These are phyloP conservation scores for Coemansia interrupta DNA, from an alignment of 192 early-diverging fungal genomes.

Conservation along the genomic window DNA sequence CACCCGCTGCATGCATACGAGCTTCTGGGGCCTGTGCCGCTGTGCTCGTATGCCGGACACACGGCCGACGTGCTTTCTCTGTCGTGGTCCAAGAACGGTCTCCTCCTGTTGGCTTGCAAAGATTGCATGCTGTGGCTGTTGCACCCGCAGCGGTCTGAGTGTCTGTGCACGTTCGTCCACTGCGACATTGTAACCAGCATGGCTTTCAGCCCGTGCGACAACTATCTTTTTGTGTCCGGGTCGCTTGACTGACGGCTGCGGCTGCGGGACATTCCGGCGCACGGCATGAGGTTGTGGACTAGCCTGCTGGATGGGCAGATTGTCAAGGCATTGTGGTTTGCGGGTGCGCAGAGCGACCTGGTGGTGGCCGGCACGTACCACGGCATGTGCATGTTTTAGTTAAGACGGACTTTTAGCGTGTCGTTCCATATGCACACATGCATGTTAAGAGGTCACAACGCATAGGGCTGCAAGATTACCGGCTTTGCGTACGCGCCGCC, in stretches of 20 bases:
- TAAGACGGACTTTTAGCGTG: constrained; percentile 70
- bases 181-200: constrained; percentile 74
- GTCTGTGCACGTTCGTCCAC: constrained; percentile 77
- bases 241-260: constrained; percentile 76
- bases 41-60: constrained; percentile 76
- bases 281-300: constrained; percentile 74
- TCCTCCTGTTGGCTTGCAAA: constrained; percentile 75
- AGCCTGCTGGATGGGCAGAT: constrained; percentile 63
- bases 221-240: constrained; percentile 75
- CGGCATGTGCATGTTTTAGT: constrained; percentile 82
- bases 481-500: no score
- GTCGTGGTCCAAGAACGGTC: constrained; percentile 73
- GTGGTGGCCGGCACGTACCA: constrained; percentile 72
- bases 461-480: constrained; percentile 76
- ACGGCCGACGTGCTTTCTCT: constrained; percentile 65
- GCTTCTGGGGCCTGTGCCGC: constrained; percentile 64
- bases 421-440: constrained; percentile 78
- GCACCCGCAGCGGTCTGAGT: constrained; percentile 70
- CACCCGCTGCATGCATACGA: constrained; percentile 53
- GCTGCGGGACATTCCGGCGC: constrained; percentile 79
- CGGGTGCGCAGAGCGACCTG: constrained; percentile 59
- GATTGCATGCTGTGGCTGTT: constrained; percentile 84
- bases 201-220: constrained; percentile 79
- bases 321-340: constrained; percentile 78
- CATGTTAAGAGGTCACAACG: constrained; percentile 55